Evolutionary conservation across 768 basidiomycete genomes (phyloP).

Genomic region (Agrocybe pediades): DNA sequence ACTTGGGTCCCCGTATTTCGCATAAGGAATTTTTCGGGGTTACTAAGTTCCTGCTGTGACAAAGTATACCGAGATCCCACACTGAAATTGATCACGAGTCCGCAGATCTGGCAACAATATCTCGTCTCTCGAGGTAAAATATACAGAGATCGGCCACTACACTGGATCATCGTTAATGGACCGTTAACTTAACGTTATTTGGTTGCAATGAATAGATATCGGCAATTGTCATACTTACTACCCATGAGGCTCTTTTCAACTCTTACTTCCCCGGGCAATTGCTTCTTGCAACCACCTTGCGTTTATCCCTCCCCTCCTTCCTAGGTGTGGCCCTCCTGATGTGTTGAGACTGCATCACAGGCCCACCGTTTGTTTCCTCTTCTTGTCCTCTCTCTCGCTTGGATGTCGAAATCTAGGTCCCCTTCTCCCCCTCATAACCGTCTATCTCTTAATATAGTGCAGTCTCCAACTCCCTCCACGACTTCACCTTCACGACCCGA

Average conservation of each 20-base stretch:
- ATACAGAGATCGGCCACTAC: constrained; percentile 24
- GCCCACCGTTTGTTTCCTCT: constrained; percentile 34
- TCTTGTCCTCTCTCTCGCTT: constrained; percentile 30
- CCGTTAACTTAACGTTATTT: constrained; percentile 28
- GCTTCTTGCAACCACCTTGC: constrained; percentile 25
- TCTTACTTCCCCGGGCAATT: constrained; percentile 20
- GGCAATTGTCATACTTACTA: constrained; percentile 32
- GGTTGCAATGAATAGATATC: constrained; percentile 31
- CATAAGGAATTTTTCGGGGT: constrained; percentile 24
- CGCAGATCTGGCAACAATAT: constrained; percentile 21
- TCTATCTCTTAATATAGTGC: constrained; percentile 32
- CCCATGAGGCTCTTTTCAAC: constrained; percentile 25
- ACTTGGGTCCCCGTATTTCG: not conserved
- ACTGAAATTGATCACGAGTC: constrained; percentile 19
- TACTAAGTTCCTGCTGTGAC: constrained; percentile 20
- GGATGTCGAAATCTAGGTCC: constrained; percentile 54
- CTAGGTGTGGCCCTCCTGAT: constrained; percentile 32
- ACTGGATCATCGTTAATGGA: constrained; percentile 32
- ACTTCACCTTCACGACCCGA: constrained; percentile 49
- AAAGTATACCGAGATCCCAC: constrained; percentile 21
- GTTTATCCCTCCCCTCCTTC: constrained; percentile 23
- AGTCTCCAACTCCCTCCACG: constrained; percentile 31
- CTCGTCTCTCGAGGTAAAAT: constrained; percentile 18
- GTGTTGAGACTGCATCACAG: constrained; percentile 44
- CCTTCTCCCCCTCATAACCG: constrained; percentile 30